Percentiles rank a stretch among this genome's conserved stretches.
Conservation (phyloP, 495 filamentous ascomycete genomes). For the Penicillium flavigenum region DNA sequence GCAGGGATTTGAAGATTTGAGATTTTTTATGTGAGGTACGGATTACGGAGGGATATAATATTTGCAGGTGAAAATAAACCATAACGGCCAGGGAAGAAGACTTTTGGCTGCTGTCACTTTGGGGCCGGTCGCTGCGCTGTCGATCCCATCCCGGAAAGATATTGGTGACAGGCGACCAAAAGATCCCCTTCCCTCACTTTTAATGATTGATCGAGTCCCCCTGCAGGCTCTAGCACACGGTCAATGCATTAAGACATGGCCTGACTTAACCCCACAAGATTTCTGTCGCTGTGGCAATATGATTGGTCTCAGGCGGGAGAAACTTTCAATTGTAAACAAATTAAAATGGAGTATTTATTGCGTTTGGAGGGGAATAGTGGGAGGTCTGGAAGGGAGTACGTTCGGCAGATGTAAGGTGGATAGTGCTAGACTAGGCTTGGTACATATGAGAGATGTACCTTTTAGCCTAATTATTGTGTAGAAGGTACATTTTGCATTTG, state of each 20-base stretch:
- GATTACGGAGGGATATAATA: not conserved
- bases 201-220: conserved; percentile 23
- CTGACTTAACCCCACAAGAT: conserved; percentile 24
- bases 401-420: conserved; percentile 28
- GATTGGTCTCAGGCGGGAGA: conserved; percentile 20
- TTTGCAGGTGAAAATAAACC: conserved; percentile 2
- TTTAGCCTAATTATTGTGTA: not conserved
- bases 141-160: conserved; percentile 32
- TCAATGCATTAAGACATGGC: conserved; percentile 32
- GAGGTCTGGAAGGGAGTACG: conserved; percentile 26
- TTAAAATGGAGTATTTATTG: conserved; percentile 6
- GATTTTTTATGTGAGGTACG: not conserved
- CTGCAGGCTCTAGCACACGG: conserved; percentile 30
- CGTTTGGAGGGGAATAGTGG: not conserved
- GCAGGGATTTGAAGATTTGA: conserved; percentile 2
- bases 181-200: not conserved
- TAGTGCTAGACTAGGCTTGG: not conserved
- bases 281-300: conserved; percentile 11
- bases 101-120: conserved; percentile 29
- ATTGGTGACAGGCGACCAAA: conserved; percentile 23
- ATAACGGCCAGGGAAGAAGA: conserved; percentile 9
- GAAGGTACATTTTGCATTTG: not conserved
- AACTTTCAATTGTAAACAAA: conserved; percentile 15
- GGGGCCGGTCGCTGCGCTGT: conserved; percentile 32
- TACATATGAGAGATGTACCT: conserved; percentile 3